A percentile compares a stretch with the other conserved stretches of the same genome.
Evolutionary conservation across 1,284 basidiomycete species (phyloP).

Genomic region (Xanthoconium separans): DNA sequence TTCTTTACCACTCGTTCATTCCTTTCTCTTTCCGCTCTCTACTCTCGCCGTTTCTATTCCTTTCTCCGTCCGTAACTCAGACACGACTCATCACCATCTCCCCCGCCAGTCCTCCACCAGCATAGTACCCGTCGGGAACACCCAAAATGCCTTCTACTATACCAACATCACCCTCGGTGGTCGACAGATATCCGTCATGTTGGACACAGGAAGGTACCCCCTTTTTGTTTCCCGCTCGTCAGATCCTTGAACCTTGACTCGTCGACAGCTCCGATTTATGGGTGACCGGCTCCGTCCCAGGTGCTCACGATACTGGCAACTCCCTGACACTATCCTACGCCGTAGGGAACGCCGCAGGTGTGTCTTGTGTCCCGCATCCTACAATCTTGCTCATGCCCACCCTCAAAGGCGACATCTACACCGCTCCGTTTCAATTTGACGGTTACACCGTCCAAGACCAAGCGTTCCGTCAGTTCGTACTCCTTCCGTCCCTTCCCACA

Average conservation of each 20-base stretch:
- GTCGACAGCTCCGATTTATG: slow-evolving; percentile 31
- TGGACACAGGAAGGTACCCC: slow-evolving; percentile 58
- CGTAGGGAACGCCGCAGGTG: slow-evolving; percentile 63
- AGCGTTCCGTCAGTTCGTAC: slow-evolving; percentile 60
- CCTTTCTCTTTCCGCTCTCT: slow-evolving; percentile 42
- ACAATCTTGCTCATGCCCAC: slow-evolving; percentile 1
- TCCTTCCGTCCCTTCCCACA: background rate
- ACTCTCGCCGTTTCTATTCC: slow-evolving; percentile 48
- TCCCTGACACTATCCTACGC: slow-evolving; percentile 61
- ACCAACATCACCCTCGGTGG: slow-evolving; percentile 59
- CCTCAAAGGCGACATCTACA: slow-evolving; percentile 57
- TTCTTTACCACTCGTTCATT: slow-evolving; percentile 44
- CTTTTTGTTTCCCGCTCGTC: background rate
- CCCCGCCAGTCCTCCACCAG: slow-evolving; percentile 28
- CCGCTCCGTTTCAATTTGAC: slow-evolving; percentile 55
- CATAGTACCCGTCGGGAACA: slow-evolving; percentile 50
- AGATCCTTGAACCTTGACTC: slow-evolving; percentile 4
- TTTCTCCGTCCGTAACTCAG: slow-evolving; percentile 40
- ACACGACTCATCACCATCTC: slow-evolving; percentile 11
- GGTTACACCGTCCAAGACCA: slow-evolving; percentile 60
- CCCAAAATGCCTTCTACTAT: slow-evolving; percentile 60
- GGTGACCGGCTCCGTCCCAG: slow-evolving; percentile 32
- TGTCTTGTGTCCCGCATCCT: slow-evolving; percentile 12
- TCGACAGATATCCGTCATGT: slow-evolving; percentile 46
- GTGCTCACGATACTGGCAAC: slow-evolving; percentile 55